phyloP scores from a whole-genome alignment of 441 rosid species.

The Flueggea neowawraea region DNA sequence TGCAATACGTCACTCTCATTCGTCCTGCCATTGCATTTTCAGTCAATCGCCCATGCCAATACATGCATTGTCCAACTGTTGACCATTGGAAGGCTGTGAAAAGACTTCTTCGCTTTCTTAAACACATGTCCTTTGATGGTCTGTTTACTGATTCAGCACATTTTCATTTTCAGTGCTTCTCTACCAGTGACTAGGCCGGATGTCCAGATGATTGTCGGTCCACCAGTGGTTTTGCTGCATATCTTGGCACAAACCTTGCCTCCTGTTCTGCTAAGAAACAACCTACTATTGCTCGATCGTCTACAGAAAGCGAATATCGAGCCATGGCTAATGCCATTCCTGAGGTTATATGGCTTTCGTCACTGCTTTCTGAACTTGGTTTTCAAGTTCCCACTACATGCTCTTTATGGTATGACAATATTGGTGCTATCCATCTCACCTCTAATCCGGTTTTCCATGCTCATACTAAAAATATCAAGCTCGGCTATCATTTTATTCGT shows the following conservation, averaged over 20 bases:
- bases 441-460: no score
- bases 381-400: not conserved
- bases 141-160: not conserved
- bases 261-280: not conserved
- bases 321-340: not conserved
- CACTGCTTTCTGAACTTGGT: not conserved
- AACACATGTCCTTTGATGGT: not conserved
- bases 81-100: not conserved
- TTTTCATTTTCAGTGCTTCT: not conserved
- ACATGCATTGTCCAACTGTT: not conserved
- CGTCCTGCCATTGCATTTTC: no score
- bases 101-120: not conserved
- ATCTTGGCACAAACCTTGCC: not conserved
- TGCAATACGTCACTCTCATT: not conserved
- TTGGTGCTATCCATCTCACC: no score
- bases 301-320: not conserved
- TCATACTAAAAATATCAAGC: no score
- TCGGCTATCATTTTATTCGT: no score
- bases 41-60: no score
- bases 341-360: not conserved
- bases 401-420: not conserved
- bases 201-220: not conserved
- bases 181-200: not conserved
- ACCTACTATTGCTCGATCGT: not conserved
- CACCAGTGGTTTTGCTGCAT: not conserved